These are phyloP conservation scores for Centella asiatica DNA, from an alignment of 129 eudicot species.

Conservation along the genomic window DNA sequence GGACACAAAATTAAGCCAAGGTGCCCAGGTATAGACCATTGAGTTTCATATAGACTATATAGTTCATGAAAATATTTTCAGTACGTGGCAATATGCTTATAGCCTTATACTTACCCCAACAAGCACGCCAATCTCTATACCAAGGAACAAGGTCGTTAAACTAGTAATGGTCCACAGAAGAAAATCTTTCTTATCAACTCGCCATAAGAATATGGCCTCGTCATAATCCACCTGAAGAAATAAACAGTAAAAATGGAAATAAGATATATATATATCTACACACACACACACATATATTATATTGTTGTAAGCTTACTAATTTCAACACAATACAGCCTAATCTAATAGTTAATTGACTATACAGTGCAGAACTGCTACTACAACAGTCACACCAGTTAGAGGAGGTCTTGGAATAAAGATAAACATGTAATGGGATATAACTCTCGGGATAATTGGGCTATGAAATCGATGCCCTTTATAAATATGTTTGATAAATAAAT, in stretches of 20 bases:
- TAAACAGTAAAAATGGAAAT: background rate
- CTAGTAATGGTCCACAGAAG: slow-evolving; percentile 80
- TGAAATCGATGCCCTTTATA: background rate
- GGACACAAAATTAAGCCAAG: no score
- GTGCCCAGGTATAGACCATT: background rate
- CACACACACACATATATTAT: no score
- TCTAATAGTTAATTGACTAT: no score
- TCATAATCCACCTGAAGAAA: slow-evolving; percentile 90
- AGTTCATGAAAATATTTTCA: background rate
- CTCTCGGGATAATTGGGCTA: background rate
- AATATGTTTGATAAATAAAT: no score
- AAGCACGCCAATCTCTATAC: slow-evolving; percentile 95
- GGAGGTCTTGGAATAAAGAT: background rate
- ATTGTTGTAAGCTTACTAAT: slow-evolving; percentile 1
- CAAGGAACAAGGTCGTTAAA: slow-evolving; percentile 73
- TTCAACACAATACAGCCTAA: slow-evolving; percentile 1
- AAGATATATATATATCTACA: no score
- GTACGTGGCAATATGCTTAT: background rate
- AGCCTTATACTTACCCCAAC: slow-evolving; percentile 61
- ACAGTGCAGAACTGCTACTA: background rate
- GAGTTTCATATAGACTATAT: background rate
- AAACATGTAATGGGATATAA: background rate
- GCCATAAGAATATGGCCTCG: slow-evolving; percentile 91
- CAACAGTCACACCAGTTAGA: background rate
- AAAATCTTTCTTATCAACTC: slow-evolving; percentile 85